Evolutionary conservation across 140 eudicot species (phyloP).

Genomic region (Eryngium alpinum): DNA sequence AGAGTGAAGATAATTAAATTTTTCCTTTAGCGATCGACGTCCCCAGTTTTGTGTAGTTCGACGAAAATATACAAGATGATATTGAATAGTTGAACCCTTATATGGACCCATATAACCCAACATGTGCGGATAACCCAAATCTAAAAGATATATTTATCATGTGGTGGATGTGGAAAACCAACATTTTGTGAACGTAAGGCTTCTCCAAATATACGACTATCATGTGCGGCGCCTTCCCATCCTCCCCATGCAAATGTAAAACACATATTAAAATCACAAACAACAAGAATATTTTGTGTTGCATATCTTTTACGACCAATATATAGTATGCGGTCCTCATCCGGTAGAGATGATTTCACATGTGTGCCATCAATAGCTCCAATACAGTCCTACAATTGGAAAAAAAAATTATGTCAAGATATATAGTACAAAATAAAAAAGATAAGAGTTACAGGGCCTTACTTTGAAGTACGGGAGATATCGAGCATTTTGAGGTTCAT

Average conservation of each 20-base stretch:
- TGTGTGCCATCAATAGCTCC: neutral
- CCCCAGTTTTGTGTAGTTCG: neutral
- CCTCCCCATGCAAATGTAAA: neutral
- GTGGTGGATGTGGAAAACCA: neutral
- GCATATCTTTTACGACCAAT: neutral
- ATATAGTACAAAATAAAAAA: no score
- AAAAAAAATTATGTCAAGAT: no score
- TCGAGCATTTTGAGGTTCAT: neutral
- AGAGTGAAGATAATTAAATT: neutral
- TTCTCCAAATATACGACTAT: neutral
- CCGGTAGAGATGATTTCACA: neutral
- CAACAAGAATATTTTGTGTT: neutral
- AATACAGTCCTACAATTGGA: neutral
- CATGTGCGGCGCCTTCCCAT: neutral
- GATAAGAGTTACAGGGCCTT: neutral
- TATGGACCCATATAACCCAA: no score
- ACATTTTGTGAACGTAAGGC: neutral
- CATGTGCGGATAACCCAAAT: no score
- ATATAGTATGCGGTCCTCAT: neutral
- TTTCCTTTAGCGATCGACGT: no score
- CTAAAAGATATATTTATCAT: no score
- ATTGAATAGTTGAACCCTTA: neutral
- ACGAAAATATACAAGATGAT: no score
- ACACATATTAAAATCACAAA: neutral
- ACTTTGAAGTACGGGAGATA: neutral